Evolutionary conservation across 2,329 filamentous ascomycete genomes (phyloP).

Genomic region (Tympanopsis confertula): DNA sequence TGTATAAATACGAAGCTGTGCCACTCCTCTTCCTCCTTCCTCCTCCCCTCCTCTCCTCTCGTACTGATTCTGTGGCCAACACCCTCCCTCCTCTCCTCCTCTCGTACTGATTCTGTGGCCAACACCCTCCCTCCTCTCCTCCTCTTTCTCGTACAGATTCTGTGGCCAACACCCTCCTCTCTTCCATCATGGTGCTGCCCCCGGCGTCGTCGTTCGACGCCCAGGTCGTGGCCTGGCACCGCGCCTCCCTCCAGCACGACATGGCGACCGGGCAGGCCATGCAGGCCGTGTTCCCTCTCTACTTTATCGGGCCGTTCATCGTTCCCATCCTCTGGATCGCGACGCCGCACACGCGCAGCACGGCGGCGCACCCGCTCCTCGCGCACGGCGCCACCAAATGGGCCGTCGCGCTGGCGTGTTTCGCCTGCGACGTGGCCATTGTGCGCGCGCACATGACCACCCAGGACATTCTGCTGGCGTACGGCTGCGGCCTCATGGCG

Average conservation of each 20-base stretch:
- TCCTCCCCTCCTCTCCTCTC: no score
- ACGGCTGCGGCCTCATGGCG: constrained; percentile 34
- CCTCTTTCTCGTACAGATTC: no score
- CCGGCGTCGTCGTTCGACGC: no score
- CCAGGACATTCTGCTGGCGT: constrained; percentile 35
- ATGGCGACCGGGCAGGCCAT: background rate
- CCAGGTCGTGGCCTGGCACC: background rate
- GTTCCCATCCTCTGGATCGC: background rate
- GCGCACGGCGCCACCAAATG: background rate
- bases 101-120: no score
- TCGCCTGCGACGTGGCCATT: constrained; percentile 30
- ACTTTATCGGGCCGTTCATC: background rate
- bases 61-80: no score
- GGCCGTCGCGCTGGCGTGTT: background rate
- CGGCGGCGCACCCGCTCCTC: background rate
- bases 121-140: no score
- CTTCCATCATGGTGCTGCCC: no score
- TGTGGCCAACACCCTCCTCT: no score
- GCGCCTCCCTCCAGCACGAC: background rate
- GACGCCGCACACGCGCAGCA: background rate
- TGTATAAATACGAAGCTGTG: no score
- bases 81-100: no score
- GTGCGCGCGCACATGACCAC: constrained; percentile 29
- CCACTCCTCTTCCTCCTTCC: no score
- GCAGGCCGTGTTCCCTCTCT: background rate